phyloP scores from a whole-genome alignment of 371 early-diverging fungal genomes.

The Mucor velutinosus region DNA sequence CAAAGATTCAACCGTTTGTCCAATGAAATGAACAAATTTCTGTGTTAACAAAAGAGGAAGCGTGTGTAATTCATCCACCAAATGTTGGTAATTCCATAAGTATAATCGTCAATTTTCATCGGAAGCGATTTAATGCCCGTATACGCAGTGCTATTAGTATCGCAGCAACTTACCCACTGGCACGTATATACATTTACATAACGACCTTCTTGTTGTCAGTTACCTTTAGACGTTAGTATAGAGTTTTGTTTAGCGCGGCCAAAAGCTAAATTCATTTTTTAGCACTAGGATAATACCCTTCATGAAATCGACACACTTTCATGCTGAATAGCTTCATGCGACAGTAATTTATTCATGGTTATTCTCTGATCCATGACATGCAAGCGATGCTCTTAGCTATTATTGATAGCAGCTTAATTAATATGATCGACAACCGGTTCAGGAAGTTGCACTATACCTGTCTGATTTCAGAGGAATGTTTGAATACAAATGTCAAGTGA shows the following conservation, averaged over 20 bases:
- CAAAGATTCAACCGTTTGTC: no score
- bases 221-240: not conserved
- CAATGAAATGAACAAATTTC: no score
- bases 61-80: not conserved
- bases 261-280: not conserved
- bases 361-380: not conserved
- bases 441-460: not conserved
- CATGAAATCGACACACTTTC: not conserved
- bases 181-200: not conserved
- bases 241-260: not conserved
- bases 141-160: not conserved
- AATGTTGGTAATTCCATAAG: not conserved
- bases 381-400: not conserved
- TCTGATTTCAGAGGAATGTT: not conserved
- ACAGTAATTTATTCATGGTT: not conserved
- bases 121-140: not conserved
- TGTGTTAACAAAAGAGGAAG: not conserved
- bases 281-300: not conserved
- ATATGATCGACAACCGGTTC: not conserved
- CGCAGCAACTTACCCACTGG: not conserved
- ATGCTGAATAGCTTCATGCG: not conserved
- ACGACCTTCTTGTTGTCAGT: not conserved
- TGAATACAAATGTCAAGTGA: not conserved
- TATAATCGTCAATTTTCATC: not conserved
- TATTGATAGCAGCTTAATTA: not conserved